Conservation (phyloP, 306 rosid genomes). For the peach (Prunus persica) region Prunus_persica_NCBIv2 NC_034010.1:1861501-1862000, state of each 20-base stretch:
- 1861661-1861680: slow-evolving; percentile 80
- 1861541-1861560: neutral
- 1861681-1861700: slow-evolving; percentile 67
- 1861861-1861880: neutral
- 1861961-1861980: neutral
- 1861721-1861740: slow-evolving; percentile 84
- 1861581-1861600: slow-evolving; percentile 11
- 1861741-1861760: slow-evolving; percentile 88
- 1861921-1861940: neutral
- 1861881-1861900: neutral
- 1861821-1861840: neutral
- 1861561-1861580: slow-evolving; percentile 7
- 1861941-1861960: neutral
- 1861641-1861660: slow-evolving; percentile 89
- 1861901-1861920: neutral
- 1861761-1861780: slow-evolving; percentile 74
- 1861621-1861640: slow-evolving; percentile 52
- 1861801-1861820: slow-evolving; percentile 2
- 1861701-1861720: slow-evolving; percentile 95
- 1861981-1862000: neutral
- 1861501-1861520: neutral
- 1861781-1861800: slow-evolving; percentile 16
- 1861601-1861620: slow-evolving; percentile 15
- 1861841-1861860: neutral
- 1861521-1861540: neutral